Evolutionary conservation across 2,329 filamentous ascomycete species (phyloP).

Genomic region (Fusarium papillatum): DNA sequence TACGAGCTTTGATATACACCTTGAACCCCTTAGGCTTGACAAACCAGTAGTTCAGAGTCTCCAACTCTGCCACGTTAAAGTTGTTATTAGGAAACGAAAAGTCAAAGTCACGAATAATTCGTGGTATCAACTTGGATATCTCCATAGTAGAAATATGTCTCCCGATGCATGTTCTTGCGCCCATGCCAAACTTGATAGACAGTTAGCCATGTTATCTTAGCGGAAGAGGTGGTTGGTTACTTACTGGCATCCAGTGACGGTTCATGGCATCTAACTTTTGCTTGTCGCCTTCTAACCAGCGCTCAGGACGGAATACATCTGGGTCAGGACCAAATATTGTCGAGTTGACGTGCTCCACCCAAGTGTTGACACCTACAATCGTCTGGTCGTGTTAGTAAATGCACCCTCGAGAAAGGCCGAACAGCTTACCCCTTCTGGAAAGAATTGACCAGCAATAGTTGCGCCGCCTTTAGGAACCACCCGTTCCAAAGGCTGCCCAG

Average conservation of each 20-base stretch:
- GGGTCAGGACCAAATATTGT: not conserved
- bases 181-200: not conserved
- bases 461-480: constrained; percentile 3
- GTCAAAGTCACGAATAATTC: not conserved
- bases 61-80: not conserved
- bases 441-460: not conserved
- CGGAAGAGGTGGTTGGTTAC: accelerated
- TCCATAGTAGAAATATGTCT: not conserved
- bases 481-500: constrained; percentile 7
- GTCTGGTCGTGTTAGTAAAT: not conserved
- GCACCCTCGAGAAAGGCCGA: too few relatives aligned
- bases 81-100: not conserved
- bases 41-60: not conserved
- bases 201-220: not conserved
- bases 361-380: not conserved
- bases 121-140: not conserved
- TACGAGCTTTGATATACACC: not conserved
- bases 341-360: not conserved
- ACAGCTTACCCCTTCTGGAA: not conserved
- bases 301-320: not conserved
- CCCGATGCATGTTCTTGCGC: not conserved
- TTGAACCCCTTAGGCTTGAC: constrained; percentile 10
- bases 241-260: not conserved
- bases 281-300: not conserved
- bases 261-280: not conserved